These are phyloP conservation scores for Solanum corneliomulleri DNA, from an alignment of 257 asterid species.

Conservation along the genomic window DNA sequence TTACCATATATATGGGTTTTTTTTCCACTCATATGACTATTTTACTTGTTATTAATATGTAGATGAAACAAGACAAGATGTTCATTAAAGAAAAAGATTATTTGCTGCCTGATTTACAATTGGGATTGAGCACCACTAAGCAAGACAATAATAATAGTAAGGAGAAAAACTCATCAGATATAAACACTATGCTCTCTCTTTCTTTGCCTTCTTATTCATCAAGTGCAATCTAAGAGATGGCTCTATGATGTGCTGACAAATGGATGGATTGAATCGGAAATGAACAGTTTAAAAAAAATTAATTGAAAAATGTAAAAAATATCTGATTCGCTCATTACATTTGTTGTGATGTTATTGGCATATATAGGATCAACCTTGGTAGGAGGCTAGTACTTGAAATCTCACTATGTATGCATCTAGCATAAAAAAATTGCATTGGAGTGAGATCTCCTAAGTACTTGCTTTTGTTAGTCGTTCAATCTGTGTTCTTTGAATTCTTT, in stretches of 20 bases:
- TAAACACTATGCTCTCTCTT: constrained; percentile 75
- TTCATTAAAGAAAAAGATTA: constrained; percentile 13
- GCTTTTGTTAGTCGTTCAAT: neutral
- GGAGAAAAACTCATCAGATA: constrained; percentile 20
- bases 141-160: constrained; percentile 12
- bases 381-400: constrained; percentile 51
- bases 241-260: neutral
- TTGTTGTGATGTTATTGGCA: neutral
- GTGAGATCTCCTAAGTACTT: constrained; percentile 66
- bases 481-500: neutral
- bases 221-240: neutral
- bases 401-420: constrained; percentile 31
- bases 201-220: constrained; percentile 14
- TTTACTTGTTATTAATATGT: neutral
- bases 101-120: constrained; percentile 35
- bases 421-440: constrained; percentile 18
- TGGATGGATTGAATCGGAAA: neutral
- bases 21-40: neutral
- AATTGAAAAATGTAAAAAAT: neutral
- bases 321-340: neutral
- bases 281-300: neutral
- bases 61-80: constrained; percentile 24
- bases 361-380: neutral
- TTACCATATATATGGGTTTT: neutral
- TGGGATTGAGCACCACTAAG: constrained; percentile 29